phyloP scores from a whole-genome alignment of 768 basidiomycete genomes.

The Auriscalpium microsporum region DNA sequence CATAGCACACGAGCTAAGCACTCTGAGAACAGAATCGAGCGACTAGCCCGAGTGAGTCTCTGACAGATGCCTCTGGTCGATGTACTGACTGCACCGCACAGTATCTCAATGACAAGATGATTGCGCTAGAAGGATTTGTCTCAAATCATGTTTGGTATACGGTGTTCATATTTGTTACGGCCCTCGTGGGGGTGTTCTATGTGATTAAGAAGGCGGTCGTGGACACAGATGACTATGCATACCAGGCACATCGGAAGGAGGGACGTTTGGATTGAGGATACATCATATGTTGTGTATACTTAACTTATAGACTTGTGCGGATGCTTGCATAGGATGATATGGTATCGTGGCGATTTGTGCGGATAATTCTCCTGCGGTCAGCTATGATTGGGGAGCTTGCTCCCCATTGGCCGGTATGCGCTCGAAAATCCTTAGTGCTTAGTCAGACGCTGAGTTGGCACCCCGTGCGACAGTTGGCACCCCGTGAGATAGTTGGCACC shows the following conservation, averaged over 20 bases:
- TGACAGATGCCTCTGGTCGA: too few relatives aligned
- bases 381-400: too few relatives aligned
- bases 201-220: conserved; percentile 17
- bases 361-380: too few relatives aligned
- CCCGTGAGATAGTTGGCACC: too few relatives aligned
- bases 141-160: conserved; percentile 20
- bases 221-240: conserved; percentile 8
- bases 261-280: conserved; percentile 8
- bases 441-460: too few relatives aligned
- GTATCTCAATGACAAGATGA: conserved; percentile 25
- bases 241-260: conserved; percentile 3
- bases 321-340: too few relatives aligned
- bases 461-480: too few relatives aligned
- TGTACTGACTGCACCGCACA: conserved; percentile 3
- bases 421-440: too few relatives aligned
- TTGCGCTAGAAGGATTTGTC: conserved; percentile 20
- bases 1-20: conserved; percentile 44
- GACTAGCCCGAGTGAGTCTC: conserved; percentile 49
- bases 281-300: too few relatives aligned
- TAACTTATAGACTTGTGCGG: too few relatives aligned
- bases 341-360: too few relatives aligned
- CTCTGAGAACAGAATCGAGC: conserved; percentile 66
- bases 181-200: conserved; percentile 13
- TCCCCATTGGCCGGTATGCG: too few relatives aligned
- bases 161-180: conserved; percentile 15